phyloP scores from a whole-genome alignment of 2,329 filamentous ascomycete genomes.

The Penicillium glabrum region DNA sequence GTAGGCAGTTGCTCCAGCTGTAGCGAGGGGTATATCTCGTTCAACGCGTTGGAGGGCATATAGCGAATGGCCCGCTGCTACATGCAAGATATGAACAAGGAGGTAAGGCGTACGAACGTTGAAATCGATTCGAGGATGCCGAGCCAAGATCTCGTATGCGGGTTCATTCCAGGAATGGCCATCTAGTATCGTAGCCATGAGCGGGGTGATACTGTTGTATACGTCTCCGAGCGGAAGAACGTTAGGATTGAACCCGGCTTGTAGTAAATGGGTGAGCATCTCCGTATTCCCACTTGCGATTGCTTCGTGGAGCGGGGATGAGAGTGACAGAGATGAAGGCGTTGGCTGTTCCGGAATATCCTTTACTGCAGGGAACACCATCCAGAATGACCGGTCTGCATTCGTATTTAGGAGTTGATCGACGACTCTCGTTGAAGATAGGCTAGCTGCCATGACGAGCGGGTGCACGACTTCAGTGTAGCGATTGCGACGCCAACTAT shows the following conservation, averaged over 20 bases:
- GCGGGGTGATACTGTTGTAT: not conserved
- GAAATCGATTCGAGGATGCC: not conserved
- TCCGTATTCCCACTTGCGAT: not conserved
- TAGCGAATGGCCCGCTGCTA: not conserved
- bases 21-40: not conserved
- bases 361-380: not conserved
- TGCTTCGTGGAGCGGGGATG: not conserved
- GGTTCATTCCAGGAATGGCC: not conserved
- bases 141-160: not conserved
- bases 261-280: not conserved
- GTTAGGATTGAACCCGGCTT: not conserved
- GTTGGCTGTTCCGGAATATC: not conserved
- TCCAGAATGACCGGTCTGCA: not conserved
- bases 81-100: not conserved
- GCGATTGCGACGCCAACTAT: not conserved
- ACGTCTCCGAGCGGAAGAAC: not conserved
- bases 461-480: not conserved
- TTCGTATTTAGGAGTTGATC: not conserved
- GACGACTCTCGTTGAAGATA: not conserved
- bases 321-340: not conserved
- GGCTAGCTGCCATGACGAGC: not conserved
- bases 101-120: not conserved
- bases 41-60: not conserved
- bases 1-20: not conserved
- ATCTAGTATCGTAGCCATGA: not conserved